phyloP scores from a whole-genome alignment of 305 asterid genomes.

The Rubia occidens region DNA sequence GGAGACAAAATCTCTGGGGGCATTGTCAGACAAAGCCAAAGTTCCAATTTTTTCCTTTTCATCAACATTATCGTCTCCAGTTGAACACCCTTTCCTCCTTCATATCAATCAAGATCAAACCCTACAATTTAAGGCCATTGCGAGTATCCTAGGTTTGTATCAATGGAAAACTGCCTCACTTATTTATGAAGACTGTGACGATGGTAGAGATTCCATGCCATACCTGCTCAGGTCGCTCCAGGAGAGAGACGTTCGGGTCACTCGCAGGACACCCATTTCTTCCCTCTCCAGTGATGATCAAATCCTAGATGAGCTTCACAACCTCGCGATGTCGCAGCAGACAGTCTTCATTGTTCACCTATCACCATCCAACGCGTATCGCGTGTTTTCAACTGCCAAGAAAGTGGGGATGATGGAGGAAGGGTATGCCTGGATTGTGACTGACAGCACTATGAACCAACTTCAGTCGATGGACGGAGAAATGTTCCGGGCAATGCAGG shows the following conservation, averaged over 20 bases:
- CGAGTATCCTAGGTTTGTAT: conserved; percentile 20
- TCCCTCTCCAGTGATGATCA: conserved; percentile 24
- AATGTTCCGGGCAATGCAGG: conserved; percentile 28
- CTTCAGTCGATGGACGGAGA: conserved; percentile 22
- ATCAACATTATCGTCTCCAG: conserved; percentile 12
- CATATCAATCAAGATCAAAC: conserved; percentile 29
- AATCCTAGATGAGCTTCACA: conserved; percentile 25
- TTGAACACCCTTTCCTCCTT: conserved; percentile 25
- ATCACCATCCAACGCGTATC: conserved; percentile 29
- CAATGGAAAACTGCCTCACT: conserved; percentile 29
- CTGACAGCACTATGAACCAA: conserved; percentile 34
- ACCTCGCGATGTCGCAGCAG: conserved; percentile 8
- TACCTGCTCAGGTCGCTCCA: conserved; percentile 20
- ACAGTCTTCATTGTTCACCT: conserved; percentile 29
- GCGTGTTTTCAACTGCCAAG: conserved; percentile 27
- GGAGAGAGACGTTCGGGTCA: conserved; percentile 19
- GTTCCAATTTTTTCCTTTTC: conserved; percentile 34
- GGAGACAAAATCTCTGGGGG: conserved; percentile 26
- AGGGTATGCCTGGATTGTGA: conserved; percentile 39
- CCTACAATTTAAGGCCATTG: conserved; percentile 29
- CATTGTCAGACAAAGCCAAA: conserved; percentile 21
- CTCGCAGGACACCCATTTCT: conserved; percentile 21
- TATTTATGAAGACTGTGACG: conserved; percentile 29
- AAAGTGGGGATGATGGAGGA: conserved; percentile 31
- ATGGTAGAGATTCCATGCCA: conserved; percentile 23